Evolutionary conservation across 352 stramenopile genomes (phyloP), one percentile per base, ranked within the genome.

Genomic region (Phytophthora foliorum): DNA sequence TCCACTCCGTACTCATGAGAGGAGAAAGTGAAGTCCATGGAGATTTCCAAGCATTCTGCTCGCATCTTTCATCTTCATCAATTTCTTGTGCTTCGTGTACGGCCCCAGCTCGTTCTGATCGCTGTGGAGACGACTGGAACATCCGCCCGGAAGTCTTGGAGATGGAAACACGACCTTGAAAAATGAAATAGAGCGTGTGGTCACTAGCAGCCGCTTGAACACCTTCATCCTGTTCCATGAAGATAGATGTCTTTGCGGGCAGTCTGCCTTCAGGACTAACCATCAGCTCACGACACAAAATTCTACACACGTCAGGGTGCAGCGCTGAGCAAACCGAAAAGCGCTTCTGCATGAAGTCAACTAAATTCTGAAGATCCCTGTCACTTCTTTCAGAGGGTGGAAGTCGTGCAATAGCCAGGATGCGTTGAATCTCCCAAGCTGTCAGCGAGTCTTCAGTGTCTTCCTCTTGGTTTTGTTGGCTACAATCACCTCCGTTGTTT

Each of bases 281-380:
- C 16, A 76, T n/a, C 9, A 91, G 25, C 0, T 75, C 66, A 48
- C 55, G 39, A 38, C 72, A 77, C 16, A 91, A 56, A 17, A 75
- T 34, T 31, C 72, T 59, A n/a, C 77, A 75, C 0, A 82, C 75
- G 16, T 81, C 66, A 4, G 69, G 79, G 7, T 71, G 60, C 19
- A 91, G 39, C 1, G 62, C 45, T 6, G 69, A 72, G 61, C 83
- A 91, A 39, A 72, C 66, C 0, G 72, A 48, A 36, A 89, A 89
- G 27, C 63, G 32, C 2, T 72, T 72, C n/a, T 72, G 72, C 49
- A 91, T 71, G 17, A 77, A 73, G 32, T 91, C 83, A 27, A 65
- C 57, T 22, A 91, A 56, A 4, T 72, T 69, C 22, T 77, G 61
- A 41, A 90, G 48, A 4, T 91, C 80, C 8, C 75, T 69, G 2